Conservation (phyloP, 2,329 filamentous ascomycete genomes). For the Diplodia scrobiculata region DNA sequence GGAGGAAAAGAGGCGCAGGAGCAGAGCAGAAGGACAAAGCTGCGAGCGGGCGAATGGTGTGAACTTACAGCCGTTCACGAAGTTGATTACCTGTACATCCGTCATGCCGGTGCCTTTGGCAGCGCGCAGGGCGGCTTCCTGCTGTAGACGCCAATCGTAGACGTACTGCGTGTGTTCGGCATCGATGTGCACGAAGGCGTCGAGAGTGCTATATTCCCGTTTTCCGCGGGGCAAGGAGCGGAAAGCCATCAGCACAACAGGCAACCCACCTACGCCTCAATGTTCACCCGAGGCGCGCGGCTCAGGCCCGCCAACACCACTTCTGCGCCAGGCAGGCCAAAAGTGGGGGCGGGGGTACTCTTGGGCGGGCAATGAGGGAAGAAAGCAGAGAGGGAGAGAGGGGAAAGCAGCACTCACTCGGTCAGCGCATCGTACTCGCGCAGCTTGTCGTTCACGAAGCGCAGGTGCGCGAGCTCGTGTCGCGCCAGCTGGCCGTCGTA, state of each 20-base stretch:
- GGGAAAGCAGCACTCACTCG: conserved; percentile 42
- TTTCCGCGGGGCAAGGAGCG: conserved; percentile 1
- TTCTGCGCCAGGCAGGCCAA: background rate
- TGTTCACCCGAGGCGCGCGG: background rate
- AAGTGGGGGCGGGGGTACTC: background rate
- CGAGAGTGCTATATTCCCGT: conserved; percentile 52
- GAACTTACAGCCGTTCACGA: conserved; percentile 61
- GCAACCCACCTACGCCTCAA: background rate
- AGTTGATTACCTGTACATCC: conserved; percentile 73
- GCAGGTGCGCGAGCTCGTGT: conserved; percentile 56
- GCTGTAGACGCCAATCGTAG: conserved; percentile 80
- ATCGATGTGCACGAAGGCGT: conserved; percentile 68
- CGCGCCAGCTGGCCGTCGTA: conserved; percentile 55
- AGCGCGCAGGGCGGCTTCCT: conserved; percentile 70
- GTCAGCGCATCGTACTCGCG: conserved; percentile 61
- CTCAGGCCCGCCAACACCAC: background rate
- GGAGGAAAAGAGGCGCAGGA: background rate
- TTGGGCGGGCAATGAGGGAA: background rate
- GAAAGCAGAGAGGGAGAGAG: background rate
- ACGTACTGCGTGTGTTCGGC: conserved; percentile 73
- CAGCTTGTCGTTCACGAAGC: conserved; percentile 61
- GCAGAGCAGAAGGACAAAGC: too few relatives aligned
- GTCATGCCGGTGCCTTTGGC: conserved; percentile 76
- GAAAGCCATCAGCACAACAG: conserved; percentile 1
- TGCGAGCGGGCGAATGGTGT: background rate